Evolutionary conservation across 2,329 filamentous ascomycete species (phyloP).

Genomic region (Cladosporium sphaerospermum): DNA sequence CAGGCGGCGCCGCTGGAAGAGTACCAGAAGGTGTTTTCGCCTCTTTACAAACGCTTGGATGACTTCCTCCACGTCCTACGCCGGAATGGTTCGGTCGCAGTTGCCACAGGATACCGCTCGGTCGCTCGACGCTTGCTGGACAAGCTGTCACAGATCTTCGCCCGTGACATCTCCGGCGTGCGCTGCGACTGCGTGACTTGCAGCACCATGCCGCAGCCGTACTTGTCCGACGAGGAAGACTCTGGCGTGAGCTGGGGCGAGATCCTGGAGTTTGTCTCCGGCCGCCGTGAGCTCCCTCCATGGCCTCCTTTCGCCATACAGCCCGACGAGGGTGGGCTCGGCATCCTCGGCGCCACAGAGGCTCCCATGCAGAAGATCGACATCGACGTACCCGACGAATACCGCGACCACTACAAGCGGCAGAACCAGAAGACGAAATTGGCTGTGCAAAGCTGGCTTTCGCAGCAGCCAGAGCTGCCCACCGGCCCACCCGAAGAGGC

Average conservation of each 20-base stretch:
- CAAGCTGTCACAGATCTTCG: conserved; percentile 88
- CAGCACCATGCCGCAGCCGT: conserved; percentile 40
- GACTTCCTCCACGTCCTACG: conserved; percentile 77
- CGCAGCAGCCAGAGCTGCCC: conserved; percentile 66
- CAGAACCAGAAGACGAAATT: conserved; percentile 88
- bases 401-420: conserved; percentile 82
- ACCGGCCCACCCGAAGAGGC: conserved; percentile 77
- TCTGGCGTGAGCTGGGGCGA: conserved; percentile 89
- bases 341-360: conserved; percentile 47
- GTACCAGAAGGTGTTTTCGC: conserved; percentile 61
- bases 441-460: conserved; percentile 88
- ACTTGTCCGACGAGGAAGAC: conserved; percentile 46
- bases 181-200: conserved; percentile 86
- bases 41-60: conserved; percentile 75
- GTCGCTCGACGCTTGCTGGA: conserved; percentile 87
- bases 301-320: conserved; percentile 82
- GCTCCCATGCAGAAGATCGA: conserved; percentile 73
- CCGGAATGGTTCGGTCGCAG: conserved; percentile 83
- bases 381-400: conserved; percentile 89
- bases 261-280: conserved; percentile 86
- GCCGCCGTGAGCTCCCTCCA: conserved; percentile 72
- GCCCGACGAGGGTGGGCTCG: conserved; percentile 50
- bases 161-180: conserved; percentile 79
- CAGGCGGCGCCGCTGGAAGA: conserved; percentile 30
- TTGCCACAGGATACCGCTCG: conserved; percentile 90